These are phyloP conservation scores for Hypoxylon sp. DNA, from an alignment of 2,329 filamentous ascomycete species.

Conservation along the genomic window DNA sequence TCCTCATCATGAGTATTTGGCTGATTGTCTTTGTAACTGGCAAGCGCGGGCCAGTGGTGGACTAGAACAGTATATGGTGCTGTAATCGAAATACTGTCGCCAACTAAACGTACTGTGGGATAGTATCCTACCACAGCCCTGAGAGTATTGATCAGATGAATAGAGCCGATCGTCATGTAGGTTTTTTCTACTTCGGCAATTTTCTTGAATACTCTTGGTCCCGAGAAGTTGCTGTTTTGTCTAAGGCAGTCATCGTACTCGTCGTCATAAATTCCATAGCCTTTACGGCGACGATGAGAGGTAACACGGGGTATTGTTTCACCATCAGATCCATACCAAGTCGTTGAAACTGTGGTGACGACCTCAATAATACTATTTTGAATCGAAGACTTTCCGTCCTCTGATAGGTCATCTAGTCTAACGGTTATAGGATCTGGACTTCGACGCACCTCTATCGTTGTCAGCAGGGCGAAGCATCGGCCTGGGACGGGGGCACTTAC, in stretches of 20 bases:
- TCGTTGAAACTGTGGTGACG: conserved; percentile 50
- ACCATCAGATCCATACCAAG: too few species aligned
- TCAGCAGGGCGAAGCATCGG: conserved; percentile 1
- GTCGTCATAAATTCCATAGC: too few species aligned
- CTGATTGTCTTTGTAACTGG: conserved; percentile 53
- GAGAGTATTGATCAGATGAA: conserved; percentile 57
- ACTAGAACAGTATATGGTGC: conserved; percentile 59
- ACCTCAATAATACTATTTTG: conserved; percentile 55
- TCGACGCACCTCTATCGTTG: conserved; percentile 46
- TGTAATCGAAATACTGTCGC: conserved; percentile 50
- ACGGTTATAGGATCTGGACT: conserved; percentile 51
- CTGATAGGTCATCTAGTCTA: conserved; percentile 43
- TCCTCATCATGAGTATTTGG: conserved; percentile 52
- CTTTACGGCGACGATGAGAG: conserved; percentile 24
- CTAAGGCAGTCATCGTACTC: conserved; percentile 35
- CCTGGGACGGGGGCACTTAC: conserved; percentile 42
- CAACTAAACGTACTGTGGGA: conserved; percentile 51
- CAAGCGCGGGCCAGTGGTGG: conserved; percentile 56
- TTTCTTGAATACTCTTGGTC: too few species aligned
- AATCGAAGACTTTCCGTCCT: conserved; percentile 20
- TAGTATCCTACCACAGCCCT: conserved; percentile 59
- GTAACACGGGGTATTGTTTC: too few species aligned
- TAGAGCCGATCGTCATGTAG: conserved; percentile 55
- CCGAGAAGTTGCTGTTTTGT: conserved; percentile 26
- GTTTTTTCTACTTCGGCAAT: conserved; percentile 46